Base-by-base conservation (phyloP, 23 red algal genomes). In the Gracilaria gracilis region DNA sequence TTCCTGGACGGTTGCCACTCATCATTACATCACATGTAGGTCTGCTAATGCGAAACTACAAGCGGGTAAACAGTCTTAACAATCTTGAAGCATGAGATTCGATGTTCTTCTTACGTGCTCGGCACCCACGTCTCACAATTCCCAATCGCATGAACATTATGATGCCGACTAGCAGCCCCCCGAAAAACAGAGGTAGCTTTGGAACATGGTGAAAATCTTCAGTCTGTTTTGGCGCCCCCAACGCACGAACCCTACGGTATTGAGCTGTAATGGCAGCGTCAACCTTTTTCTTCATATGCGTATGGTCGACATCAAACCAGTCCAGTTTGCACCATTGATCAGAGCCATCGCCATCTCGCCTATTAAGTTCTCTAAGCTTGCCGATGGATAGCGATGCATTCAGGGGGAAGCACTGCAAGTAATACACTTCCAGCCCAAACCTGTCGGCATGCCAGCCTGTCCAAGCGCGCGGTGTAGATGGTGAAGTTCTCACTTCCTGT, bases 401-500 rank as follows among this genome's bases (percentile, higher is more conserved):
- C 24, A 49, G 72, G 14, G 40, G 72, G 34, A 49, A 49, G 33
- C 72, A 77, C 17, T 77, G 72, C 7, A 77, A 39, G 27, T 77
- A 77, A 9, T 25, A 37, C 13, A 77, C n/a, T 35, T 49, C 14
- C n/a, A 77, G 24, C 14, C 16, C 49, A 33, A 77, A 25, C 46
- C 40, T 27, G n/a, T 49, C 7, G 4, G 72, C 72, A 19, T 77
- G 72, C 72, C 72, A 77, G 15, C 72, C 72, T 42, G 72, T 77
- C 72, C 72, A 77, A 23, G n/a, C 49, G 24, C 72, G 72, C 0
- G 72, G 9, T 77, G 40, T 13, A 49, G 24, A 13, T 0, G 72
- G 72, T 49, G 28, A 49, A 15, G 40, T 77, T 77, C 72, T 77
- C 33, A 49, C 49, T 46, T 77, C 72, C 34, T 77, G 39, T 39